Evolutionary conservation across 2,329 filamentous ascomycete genomes (phyloP).

Genomic region (Hysterium pulicare): DNA sequence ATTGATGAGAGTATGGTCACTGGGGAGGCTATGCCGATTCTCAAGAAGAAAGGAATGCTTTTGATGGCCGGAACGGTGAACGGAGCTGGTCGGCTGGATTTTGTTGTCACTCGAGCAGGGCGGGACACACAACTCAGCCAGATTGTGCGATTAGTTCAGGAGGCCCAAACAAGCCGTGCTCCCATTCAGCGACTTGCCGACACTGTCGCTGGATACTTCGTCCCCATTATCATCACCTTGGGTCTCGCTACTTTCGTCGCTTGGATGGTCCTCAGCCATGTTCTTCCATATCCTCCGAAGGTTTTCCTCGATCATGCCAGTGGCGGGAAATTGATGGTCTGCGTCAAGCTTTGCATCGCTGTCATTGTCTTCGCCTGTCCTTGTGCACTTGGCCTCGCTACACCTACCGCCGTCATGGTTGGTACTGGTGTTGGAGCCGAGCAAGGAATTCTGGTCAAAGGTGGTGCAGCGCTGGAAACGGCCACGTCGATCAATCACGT

Average conservation of each 20-base stretch:
- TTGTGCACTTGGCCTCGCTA: constrained; percentile 91
- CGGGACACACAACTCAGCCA: constrained; percentile 96
- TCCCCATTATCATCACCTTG: constrained; percentile 81
- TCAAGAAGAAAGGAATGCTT: constrained; percentile 74
- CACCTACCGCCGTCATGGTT: constrained; percentile 97
- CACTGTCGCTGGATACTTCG: constrained; percentile 86
- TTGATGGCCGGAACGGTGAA: constrained; percentile 96
- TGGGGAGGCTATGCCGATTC: constrained; percentile 91
- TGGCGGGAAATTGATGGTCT: constrained; percentile 93
- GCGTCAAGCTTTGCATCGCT: constrained; percentile 94
- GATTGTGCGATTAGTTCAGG: constrained; percentile 97
- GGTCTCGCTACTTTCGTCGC: constrained; percentile 79
- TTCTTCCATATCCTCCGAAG: constrained; percentile 76
- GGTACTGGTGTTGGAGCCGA: constrained; percentile 95
- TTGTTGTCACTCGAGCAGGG: constrained; percentile 86
- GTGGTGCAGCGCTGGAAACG: constrained; percentile 85
- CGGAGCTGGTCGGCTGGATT: constrained; percentile 84
- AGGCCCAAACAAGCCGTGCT: constrained; percentile 89
- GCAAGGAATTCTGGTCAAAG: constrained; percentile 96
- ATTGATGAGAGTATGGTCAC: constrained; percentile 99
- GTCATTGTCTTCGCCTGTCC: constrained; percentile 98
- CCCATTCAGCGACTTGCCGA: constrained; percentile 94
- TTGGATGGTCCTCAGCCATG: constrained; percentile 94
- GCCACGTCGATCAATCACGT: constrained; percentile 87
- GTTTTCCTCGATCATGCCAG: constrained; percentile 79